Conservation (phyloP, 306 rosid species). For the Luffa acutangula region DNA sequence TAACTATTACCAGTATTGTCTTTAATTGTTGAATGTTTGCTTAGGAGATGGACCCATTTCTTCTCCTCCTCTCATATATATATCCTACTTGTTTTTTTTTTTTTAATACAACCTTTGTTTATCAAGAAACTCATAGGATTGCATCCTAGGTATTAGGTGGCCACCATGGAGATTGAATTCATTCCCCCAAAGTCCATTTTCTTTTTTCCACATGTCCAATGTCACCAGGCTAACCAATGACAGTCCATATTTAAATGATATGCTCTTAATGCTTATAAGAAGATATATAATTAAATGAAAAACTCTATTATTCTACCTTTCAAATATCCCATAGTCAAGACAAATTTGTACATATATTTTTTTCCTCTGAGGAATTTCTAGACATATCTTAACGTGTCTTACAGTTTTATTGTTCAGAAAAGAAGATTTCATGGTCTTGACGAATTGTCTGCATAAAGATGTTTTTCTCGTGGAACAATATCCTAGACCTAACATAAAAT, state of each 20-base stretch:
- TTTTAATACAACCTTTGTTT: not conserved
- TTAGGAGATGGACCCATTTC: not conserved
- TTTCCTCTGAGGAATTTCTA: not conserved
- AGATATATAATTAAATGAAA: not conserved
- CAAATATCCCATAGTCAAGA: not conserved
- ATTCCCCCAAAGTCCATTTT: not conserved
- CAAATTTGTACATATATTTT: not conserved
- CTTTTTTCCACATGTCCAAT: not conserved
- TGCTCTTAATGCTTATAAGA: not conserved
- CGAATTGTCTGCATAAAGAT: not conserved
- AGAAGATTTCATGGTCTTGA: not conserved
- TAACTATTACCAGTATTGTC: not conserved
- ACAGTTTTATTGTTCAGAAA: not conserved
- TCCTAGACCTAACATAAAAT: not conserved
- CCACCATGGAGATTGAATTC: not conserved
- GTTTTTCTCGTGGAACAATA: not conserved
- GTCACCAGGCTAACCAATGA: not conserved
- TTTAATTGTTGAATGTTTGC: not conserved
- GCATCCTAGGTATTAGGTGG: not conserved
- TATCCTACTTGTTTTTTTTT: not conserved
- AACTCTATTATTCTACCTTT: not conserved
- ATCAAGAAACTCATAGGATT: not conserved
- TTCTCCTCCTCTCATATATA: not conserved
- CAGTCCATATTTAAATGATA: not conserved
- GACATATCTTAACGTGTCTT: not conserved